A percentile compares a stretch with the other conserved stretches of the same genome.
Conservation (phyloP, 108 stramenopile genomes). For the Cyclotella baltica region DNA sequence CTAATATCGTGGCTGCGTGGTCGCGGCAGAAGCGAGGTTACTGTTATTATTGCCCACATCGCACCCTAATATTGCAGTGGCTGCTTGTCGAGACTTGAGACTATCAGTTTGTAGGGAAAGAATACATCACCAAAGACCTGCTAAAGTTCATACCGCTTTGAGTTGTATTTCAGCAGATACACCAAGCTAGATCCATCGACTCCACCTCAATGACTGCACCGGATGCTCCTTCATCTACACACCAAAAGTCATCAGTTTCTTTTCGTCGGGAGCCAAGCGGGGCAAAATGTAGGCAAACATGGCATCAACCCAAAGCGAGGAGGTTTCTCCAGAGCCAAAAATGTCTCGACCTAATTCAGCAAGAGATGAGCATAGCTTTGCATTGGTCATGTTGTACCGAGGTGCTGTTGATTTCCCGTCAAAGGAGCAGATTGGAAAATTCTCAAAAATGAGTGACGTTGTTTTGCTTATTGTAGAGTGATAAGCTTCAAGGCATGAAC, state of each 20-base stretch:
- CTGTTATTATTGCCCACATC: too few relatives aligned
- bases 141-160: constrained; percentile 41
- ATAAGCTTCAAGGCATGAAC: constrained; percentile 24
- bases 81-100: too few relatives aligned
- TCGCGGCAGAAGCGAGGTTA: too few relatives aligned
- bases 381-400: constrained; percentile 47
- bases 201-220: constrained; percentile 20
- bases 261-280: constrained; percentile 19
- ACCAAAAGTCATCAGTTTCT: not conserved
- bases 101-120: constrained; percentile 34
- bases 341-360: constrained; percentile 46
- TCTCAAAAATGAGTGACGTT: constrained; percentile 31
- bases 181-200: not conserved
- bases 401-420: constrained; percentile 15
- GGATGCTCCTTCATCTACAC: constrained; percentile 17
- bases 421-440: constrained; percentile 38
- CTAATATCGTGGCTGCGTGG: too few relatives aligned
- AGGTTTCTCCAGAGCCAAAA: constrained; percentile 8
- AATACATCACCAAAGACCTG: constrained; percentile 41
- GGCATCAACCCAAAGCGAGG: constrained; percentile 37
- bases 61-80: too few relatives aligned
- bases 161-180: constrained; percentile 23
- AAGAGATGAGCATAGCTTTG: constrained; percentile 45
- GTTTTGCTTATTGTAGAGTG: constrained; percentile 26
- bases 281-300: constrained; percentile 55